Evolutionary conservation across 1,284 basidiomycete species (phyloP).

Genomic region (Mycocalia duriaeana): DNA sequence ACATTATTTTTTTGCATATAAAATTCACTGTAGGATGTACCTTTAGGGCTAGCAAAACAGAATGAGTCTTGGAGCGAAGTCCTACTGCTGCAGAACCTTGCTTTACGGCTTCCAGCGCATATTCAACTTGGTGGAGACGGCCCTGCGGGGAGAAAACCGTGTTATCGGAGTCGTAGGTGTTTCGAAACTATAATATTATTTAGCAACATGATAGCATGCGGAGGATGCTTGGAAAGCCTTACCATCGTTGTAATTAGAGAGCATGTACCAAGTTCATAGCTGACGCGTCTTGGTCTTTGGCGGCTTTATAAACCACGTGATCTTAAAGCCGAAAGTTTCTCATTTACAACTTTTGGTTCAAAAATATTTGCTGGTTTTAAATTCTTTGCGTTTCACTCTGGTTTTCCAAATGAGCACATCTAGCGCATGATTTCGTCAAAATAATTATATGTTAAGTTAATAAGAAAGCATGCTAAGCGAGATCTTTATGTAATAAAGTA

Average conservation of each 20-base stretch:
- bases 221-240: slow-evolving; percentile 7
- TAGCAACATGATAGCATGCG: slow-evolving; percentile 12
- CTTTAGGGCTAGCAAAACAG: slow-evolving; percentile 90
- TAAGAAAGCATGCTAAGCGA: too few species aligned
- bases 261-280: slow-evolving; percentile 13
- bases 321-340: neutral
- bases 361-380: neutral
- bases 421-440: too few species aligned
- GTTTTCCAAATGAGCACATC: too few species aligned
- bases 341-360: too few species aligned
- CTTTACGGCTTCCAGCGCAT: slow-evolving; percentile 98
- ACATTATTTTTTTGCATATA: neutral
- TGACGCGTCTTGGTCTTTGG: slow-evolving; percentile 32
- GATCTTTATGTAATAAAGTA: neutral
- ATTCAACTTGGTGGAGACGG: slow-evolving; percentile 93
- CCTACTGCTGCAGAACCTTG: slow-evolving; percentile 98
- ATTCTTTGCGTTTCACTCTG: too few species aligned
- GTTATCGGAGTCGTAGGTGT: slow-evolving; percentile 95
- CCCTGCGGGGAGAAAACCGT: slow-evolving; percentile 94
- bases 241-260: slow-evolving; percentile 27
- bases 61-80: slow-evolving; percentile 91
- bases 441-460: too few species aligned
- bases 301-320: neutral
- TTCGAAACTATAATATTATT: slow-evolving; percentile 60
- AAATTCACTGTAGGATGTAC: slow-evolving; percentile 41